Percentiles rank a stretch among this genome's conserved stretches.
Conservation (phyloP, 352 stramenopile genomes). For the Pythium aristosporum region DNA sequence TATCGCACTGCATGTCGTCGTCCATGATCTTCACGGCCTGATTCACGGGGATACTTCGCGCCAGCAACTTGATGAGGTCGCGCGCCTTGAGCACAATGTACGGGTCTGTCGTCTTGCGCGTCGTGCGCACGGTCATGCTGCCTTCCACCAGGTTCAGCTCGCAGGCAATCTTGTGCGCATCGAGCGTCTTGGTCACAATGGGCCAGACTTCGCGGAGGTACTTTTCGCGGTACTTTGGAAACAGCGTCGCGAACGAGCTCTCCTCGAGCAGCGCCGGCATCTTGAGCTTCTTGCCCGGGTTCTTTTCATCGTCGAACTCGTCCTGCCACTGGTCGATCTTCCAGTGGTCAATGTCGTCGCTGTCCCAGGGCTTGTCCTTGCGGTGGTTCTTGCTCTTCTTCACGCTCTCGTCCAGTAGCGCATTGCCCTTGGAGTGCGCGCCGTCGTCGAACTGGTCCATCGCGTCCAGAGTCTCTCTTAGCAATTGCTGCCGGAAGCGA, state of each 20-base stretch:
- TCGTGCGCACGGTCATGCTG: conserved; percentile 91
- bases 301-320: conserved; percentile 81
- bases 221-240: conserved; percentile 99
- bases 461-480: background rate
- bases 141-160: conserved; percentile 99
- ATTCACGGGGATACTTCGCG: conserved; percentile 96
- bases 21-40: conserved; percentile 97
- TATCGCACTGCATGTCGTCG: conserved; percentile 98
- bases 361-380: conserved; percentile 99
- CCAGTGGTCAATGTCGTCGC: conserved; percentile 98
- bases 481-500: conserved; percentile 17
- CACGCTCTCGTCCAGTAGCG: conserved; percentile 29
- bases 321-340: conserved; percentile 91
- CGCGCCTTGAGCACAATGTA: conserved; percentile 99
- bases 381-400: conserved; percentile 94
- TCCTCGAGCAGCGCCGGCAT: conserved; percentile 95
- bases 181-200: conserved; percentile 96
- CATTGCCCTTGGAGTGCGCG: conserved; percentile 28
- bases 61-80: conserved; percentile 99
- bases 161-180: conserved; percentile 94
- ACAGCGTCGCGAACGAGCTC: conserved; percentile 99
- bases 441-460: conserved; percentile 76
- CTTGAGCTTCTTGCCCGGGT: conserved; percentile 53
- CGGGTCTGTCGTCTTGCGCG: conserved; percentile 94
- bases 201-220: conserved; percentile 99